Conservation (phyloP, 257 asterid genomes). For the Oldenlandia corymbosa region DNA sequence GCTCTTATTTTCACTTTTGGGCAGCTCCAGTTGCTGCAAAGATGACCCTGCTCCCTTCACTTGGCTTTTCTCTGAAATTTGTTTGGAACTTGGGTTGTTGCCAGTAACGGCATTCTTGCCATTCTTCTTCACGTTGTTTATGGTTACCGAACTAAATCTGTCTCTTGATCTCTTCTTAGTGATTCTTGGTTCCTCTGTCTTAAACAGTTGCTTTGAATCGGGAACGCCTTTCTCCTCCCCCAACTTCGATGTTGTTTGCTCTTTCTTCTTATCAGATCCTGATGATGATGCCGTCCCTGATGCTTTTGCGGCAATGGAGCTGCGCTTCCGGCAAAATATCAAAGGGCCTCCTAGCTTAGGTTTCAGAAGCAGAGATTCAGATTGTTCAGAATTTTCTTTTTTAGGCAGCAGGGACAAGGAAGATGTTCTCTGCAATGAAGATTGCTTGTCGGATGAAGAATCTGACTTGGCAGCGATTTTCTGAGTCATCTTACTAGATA, state of each 20-base stretch:
- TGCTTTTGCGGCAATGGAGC: slow-evolving; percentile 55
- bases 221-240: neutral
- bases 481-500: slow-evolving; percentile 2
- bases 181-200: slow-evolving; percentile 49
- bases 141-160: slow-evolving; percentile 33
- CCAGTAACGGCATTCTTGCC: slow-evolving; percentile 35
- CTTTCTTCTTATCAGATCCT: slow-evolving; percentile 49
- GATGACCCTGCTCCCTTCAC: slow-evolving; percentile 12
- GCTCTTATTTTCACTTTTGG: slow-evolving; percentile 3
- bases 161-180: slow-evolving; percentile 60
- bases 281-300: slow-evolving; percentile 34
- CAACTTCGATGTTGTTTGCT: neutral
- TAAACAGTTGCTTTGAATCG: slow-evolving; percentile 8
- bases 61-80: slow-evolving; percentile 8
- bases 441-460: slow-evolving; percentile 5
- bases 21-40: slow-evolving; percentile 4
- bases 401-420: too few species aligned
- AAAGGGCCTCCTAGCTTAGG: slow-evolving; percentile 53
- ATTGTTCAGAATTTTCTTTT: slow-evolving; percentile 43
- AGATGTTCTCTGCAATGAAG: neutral
- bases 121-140: slow-evolving; percentile 36
- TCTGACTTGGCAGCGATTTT: neutral
- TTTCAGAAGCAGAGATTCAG: slow-evolving; percentile 39
- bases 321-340: slow-evolving; percentile 65
- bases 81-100: slow-evolving; percentile 20